phyloP scores from a whole-genome alignment of 495 filamentous ascomycete species.

The Cetradonia linearis region DNA sequence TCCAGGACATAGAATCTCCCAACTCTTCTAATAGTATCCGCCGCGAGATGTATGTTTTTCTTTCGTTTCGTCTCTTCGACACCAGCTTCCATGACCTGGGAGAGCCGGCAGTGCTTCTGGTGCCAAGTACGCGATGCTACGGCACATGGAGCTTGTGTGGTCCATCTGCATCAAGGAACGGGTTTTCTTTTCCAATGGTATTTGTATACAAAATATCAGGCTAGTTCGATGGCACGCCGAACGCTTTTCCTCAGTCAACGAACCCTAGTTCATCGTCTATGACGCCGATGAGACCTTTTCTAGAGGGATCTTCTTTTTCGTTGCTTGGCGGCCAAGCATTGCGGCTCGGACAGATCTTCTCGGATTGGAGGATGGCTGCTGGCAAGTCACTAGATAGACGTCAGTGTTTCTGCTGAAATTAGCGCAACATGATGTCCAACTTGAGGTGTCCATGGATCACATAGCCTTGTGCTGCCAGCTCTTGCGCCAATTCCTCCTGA shows the following conservation, averaged over 20 bases:
- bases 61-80: not conserved
- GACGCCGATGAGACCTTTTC: conserved; percentile 37
- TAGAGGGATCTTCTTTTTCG: conserved; percentile 31
- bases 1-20: not conserved
- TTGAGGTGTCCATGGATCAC: conserved; percentile 54
- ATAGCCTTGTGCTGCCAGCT: conserved; percentile 58
- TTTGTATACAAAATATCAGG: not conserved
- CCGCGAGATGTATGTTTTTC: not conserved
- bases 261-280: conserved; percentile 51
- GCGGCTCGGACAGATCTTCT: conserved; percentile 32
- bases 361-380: conserved; percentile 35
- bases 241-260: conserved; percentile 34
- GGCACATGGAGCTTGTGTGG: not conserved
- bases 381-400: conserved; percentile 33
- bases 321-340: conserved; percentile 42
- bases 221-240: not conserved
- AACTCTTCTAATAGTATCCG: not conserved
- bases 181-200: not conserved
- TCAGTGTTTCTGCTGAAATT: not conserved
- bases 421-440: conserved; percentile 32
- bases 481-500: conserved; percentile 73
- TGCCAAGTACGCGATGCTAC: not conserved
- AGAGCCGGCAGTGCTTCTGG: not conserved
- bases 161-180: not conserved
- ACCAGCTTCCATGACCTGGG: not conserved